Evolutionary conservation across 2,329 filamentous ascomycete genomes (phyloP).

Genomic region (Cladophialophora yegresii): DNA sequence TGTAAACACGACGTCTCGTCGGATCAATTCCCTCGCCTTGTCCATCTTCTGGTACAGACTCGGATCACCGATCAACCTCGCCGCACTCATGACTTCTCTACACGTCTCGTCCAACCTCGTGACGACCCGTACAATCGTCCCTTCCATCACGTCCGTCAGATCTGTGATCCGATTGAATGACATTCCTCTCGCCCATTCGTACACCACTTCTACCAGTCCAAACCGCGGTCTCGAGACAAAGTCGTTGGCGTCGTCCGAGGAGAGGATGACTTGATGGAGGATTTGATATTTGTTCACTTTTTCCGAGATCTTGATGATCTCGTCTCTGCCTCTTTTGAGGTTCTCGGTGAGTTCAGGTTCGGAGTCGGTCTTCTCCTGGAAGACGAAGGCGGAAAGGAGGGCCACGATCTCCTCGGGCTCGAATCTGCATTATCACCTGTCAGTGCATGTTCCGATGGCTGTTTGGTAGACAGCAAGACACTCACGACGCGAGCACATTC

Average conservation of each 20-base stretch:
- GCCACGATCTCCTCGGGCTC: slow-evolving; percentile 82
- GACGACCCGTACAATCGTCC: slow-evolving; percentile 94
- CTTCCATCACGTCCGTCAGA: slow-evolving; percentile 92
- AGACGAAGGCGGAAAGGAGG: slow-evolving; percentile 89
- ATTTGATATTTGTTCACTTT: slow-evolving; percentile 91
- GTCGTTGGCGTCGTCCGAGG: slow-evolving; percentile 86
- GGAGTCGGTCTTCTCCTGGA: slow-evolving; percentile 90
- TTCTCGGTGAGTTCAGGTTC: slow-evolving; percentile 78
- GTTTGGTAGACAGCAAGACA: slow-evolving; percentile 55
- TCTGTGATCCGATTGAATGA: slow-evolving; percentile 97
- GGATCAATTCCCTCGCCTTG: slow-evolving; percentile 94
- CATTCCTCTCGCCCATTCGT: slow-evolving; percentile 98
- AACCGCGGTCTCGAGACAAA: slow-evolving; percentile 86
- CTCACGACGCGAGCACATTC: slow-evolving; percentile 92
- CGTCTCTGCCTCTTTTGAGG: slow-evolving; percentile 78
- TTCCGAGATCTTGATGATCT: slow-evolving; percentile 86
- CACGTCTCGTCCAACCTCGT: slow-evolving; percentile 94
- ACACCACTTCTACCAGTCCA: slow-evolving; percentile 94
- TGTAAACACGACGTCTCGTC: slow-evolving; percentile 89
- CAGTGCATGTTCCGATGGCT: neutral
- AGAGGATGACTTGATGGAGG: slow-evolving; percentile 86
- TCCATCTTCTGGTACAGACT: slow-evolving; percentile 96
- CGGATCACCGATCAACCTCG: slow-evolving; percentile 91
- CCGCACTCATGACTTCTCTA: slow-evolving; percentile 94
- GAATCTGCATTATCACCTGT: slow-evolving; percentile 16